These are phyloP conservation scores for Breynia disticha DNA, from an alignment of 441 rosid genomes.

Conservation along the genomic window DNA sequence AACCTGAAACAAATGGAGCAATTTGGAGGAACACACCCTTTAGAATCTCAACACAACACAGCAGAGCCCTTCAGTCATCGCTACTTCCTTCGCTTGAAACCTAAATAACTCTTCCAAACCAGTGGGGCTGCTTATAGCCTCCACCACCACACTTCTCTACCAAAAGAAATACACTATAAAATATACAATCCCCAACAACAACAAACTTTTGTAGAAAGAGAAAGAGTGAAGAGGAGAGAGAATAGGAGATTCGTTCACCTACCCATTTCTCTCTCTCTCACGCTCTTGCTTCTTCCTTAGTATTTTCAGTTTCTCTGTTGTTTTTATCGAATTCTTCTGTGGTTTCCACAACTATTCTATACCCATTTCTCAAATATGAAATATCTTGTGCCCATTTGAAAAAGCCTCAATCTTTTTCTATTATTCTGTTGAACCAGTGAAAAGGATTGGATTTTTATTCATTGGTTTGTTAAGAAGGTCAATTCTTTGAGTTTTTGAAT, in stretches of 20 bases:
- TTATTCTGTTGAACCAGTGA: neutral
- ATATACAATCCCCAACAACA: constrained; percentile 4
- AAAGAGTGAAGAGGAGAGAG: constrained; percentile 8
- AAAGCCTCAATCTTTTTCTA: constrained; percentile 20
- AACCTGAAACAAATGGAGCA: too few relatives aligned
- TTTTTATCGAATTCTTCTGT: constrained; percentile 13
- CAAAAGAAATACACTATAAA: too few relatives aligned
- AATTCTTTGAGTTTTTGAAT: constrained; percentile 8
- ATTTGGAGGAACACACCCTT: too few relatives aligned
- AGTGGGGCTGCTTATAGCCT: too few relatives aligned
- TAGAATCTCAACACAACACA: too few relatives aligned
- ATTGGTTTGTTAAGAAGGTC: neutral
- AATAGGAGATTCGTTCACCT: constrained; percentile 19
- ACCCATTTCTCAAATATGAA: constrained; percentile 11
- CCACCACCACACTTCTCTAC: too few relatives aligned
- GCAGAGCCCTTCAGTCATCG: too few relatives aligned
- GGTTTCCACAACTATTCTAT: constrained; percentile 5
- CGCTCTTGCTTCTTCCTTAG: neutral
- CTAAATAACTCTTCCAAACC: too few relatives aligned
- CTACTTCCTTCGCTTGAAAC: too few relatives aligned
- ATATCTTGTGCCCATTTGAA: constrained; percentile 13
- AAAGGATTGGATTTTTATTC: constrained; percentile 1
- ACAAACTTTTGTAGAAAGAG: neutral
- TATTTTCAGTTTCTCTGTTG: neutral
- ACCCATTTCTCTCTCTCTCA: constrained; percentile 16